Evolutionary conservation across 306 rosid genomes (phyloP).

Genomic region (Gillenia trifoliata): DNA sequence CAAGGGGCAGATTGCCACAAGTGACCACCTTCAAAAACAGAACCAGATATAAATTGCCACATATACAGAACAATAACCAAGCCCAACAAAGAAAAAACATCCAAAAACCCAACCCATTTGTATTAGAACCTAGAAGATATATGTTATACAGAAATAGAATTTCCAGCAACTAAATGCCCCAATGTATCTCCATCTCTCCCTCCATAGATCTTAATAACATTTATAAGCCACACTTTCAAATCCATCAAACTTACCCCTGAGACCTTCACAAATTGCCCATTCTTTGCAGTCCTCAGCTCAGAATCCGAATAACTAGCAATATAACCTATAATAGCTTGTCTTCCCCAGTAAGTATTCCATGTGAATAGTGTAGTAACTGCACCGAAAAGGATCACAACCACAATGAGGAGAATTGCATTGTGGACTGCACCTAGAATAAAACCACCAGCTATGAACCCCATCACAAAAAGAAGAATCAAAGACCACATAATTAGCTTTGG

Average conservation of each 20-base stretch:
- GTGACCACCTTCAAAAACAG: conserved; percentile 81
- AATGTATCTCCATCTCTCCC: background rate
- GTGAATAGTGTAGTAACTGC: conserved; percentile 68
- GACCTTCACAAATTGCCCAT: conserved; percentile 97
- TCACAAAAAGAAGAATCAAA: conserved; percentile 81
- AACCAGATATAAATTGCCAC: conserved; percentile 18
- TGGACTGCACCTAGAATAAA: conserved; percentile 96
- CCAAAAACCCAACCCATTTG: background rate
- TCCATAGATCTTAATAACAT: background rate
- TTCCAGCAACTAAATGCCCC: background rate
- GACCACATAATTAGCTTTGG: conserved; percentile 91
- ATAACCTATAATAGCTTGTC: conserved; percentile 69
- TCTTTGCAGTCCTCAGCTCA: conserved; percentile 92
- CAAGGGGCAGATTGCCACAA: conserved; percentile 96
- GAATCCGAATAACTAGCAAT: conserved; percentile 83
- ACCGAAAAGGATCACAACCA: conserved; percentile 76
- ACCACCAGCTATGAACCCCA: conserved; percentile 98
- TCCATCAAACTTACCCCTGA: conserved; percentile 76
- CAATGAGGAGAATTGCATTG: conserved; percentile 82
- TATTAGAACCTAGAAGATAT: background rate
- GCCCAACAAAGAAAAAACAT: background rate
- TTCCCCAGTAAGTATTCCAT: conserved; percentile 95
- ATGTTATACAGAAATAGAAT: background rate
- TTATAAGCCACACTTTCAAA: conserved; percentile 1
- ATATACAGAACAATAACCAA: conserved; percentile 11